Evolutionary conservation across 2,329 filamentous ascomycete genomes (phyloP), one percentile per base, ranked within the genome.

Genomic region (Aspergillus niger): DNA sequence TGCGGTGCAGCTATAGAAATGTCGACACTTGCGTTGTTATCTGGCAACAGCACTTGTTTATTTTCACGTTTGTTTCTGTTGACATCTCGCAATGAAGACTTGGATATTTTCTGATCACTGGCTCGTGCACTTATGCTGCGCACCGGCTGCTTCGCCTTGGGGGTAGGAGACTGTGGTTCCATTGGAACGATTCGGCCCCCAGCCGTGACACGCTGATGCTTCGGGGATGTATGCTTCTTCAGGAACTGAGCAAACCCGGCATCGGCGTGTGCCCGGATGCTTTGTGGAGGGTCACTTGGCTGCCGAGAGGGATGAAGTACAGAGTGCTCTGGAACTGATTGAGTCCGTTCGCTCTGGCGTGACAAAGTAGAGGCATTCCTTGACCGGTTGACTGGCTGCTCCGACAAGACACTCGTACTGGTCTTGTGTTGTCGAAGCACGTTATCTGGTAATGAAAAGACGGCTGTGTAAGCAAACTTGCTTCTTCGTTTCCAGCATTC

Each of bases 101-200:
- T 44, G 11, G 24, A 2, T 30, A 22, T 22, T 2, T 17, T 55
- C n/a, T 36, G 39, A 36, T 47, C 53, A 20, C 17, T 24, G 38
- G 15, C 10, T 17, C 36, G 38, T 17, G n/a, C 47, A 30, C 17
- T 47, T 11, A 17, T 47, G 39, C 26, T 68, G 28, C 53, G 66
- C 22, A 63, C 61, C 8, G 66, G 65, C 39, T 76, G 64, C 44
- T 72, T 71, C 62, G 76, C 75, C 60, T 76, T 70, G 5, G 79
- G 77, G 57, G 72, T 73, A 24, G 75, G 69, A 10, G 60, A 32
- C 20, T 67, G 65, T 32, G 73, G 70, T 38, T 73, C 71, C 75
- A 81, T 80, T n/a, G 80, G 79, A 38, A 82, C 79, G 28, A 82
- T 81, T 43, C 75, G 75, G 8, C 80, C 80, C 22, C 79, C 79